Evolutionary conservation across 345 rosid species (phyloP).

Genomic region (Boechera retrofracta): DNA sequence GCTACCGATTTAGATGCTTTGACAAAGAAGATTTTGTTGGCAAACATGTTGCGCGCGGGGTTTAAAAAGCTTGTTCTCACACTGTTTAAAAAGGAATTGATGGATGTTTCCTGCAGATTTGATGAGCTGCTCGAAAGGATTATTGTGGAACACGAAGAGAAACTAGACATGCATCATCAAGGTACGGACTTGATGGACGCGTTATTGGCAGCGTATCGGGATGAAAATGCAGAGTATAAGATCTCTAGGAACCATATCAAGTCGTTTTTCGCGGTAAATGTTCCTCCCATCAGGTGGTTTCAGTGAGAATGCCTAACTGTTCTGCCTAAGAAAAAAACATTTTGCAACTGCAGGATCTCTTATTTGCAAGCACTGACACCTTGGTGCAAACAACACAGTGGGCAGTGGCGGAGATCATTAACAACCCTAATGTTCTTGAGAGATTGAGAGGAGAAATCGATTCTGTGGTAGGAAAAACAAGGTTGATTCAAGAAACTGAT

Average conservation of each 20-base stretch:
- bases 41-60: slow-evolving; percentile 6
- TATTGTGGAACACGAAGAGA: slow-evolving; percentile 57
- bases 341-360: slow-evolving; percentile 29
- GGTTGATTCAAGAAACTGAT: slow-evolving; percentile 66
- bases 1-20: not conserved
- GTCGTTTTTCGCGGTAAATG: slow-evolving; percentile 63
- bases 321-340: not conserved
- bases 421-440: slow-evolving; percentile 52
- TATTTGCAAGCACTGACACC: slow-evolving; percentile 26
- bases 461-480: slow-evolving; percentile 49
- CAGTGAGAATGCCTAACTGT: not conserved
- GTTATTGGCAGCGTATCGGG: slow-evolving; percentile 58
- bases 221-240: slow-evolving; percentile 59
- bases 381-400: slow-evolving; percentile 46
- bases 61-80: slow-evolving; percentile 29
- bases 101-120: slow-evolving; percentile 51
- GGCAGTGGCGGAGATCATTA: slow-evolving; percentile 67
- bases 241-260: slow-evolving; percentile 65
- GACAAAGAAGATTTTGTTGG: slow-evolving; percentile 9
- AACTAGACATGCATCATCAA: slow-evolving; percentile 16
- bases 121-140: slow-evolving; percentile 62
- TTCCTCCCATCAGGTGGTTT: not conserved
- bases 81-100: slow-evolving; percentile 56
- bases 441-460: slow-evolving; percentile 65
- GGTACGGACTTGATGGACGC: slow-evolving; percentile 53